Conservation (phyloP, 2,329 filamentous ascomycete species). For the Sporothrix curviconia region DNA sequence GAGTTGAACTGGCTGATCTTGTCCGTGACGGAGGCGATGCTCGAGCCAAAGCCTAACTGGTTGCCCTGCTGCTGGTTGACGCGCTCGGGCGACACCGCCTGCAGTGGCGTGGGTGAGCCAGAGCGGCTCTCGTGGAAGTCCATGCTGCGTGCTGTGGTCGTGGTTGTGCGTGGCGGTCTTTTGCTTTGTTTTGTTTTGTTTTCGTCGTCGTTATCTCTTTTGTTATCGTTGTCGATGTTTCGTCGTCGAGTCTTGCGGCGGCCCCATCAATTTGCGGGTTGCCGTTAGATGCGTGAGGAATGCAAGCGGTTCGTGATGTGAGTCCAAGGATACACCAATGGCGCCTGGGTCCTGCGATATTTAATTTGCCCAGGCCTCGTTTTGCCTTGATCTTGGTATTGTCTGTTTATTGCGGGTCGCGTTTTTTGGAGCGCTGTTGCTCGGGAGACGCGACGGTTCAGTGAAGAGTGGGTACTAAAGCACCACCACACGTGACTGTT, state of each 20-base stretch:
- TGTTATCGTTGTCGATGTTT: neutral
- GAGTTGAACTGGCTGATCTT: conserved; percentile 69
- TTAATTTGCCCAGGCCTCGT: neutral
- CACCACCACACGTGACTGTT: neutral
- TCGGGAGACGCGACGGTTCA: conserved; percentile 16
- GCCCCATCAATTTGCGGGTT: neutral
- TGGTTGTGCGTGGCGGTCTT: conserved; percentile 5
- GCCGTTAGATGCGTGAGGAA: neutral
- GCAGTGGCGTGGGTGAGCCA: conserved; percentile 50
- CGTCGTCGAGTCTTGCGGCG: neutral
- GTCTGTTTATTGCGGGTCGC: conserved; percentile 19
- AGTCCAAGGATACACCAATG: neutral
- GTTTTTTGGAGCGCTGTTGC: conserved; percentile 14
- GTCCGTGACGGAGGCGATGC: conserved; percentile 48
- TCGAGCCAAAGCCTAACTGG: neutral
- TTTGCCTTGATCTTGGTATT: neutral
- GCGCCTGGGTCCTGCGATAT: neutral
- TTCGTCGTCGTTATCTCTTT: neutral
- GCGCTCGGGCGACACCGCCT: conserved; percentile 57
- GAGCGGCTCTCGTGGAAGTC: conserved; percentile 42
- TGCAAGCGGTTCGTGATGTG: neutral
- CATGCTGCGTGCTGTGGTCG: conserved; percentile 27
- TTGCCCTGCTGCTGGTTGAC: conserved; percentile 43
- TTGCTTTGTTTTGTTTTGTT: neutral
- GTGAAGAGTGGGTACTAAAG: neutral